Evolutionary conservation across 2,329 filamentous ascomycete genomes (phyloP).

Genomic region (Pseudovirgaria hyperparasitica): DNA sequence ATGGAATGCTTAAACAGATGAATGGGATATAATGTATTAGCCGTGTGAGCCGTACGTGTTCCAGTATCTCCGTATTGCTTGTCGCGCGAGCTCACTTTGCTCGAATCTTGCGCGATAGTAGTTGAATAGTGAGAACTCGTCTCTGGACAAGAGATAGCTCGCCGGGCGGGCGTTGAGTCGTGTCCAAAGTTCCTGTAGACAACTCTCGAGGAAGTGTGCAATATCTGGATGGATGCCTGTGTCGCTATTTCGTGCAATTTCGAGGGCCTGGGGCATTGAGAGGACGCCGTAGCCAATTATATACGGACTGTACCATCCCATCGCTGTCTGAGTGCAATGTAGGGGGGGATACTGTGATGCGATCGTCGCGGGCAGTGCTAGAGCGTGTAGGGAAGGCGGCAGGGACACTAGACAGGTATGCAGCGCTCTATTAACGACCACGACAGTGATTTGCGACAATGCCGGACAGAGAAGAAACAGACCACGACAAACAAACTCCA

Average conservation of each 20-base stretch:
- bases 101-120: conserved; percentile 60
- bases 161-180: conserved; percentile 52
- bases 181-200: conserved; percentile 47
- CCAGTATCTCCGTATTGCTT: conserved; percentile 46
- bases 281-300: conserved; percentile 28
- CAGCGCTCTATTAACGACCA: too few relatives aligned
- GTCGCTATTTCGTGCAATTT: conserved; percentile 62
- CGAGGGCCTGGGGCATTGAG: conserved; percentile 54
- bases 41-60: conserved; percentile 26
- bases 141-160: conserved; percentile 58
- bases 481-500: too few relatives aligned
- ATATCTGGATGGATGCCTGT: conserved; percentile 54
- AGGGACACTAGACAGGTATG: too few relatives aligned
- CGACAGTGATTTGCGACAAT: too few relatives aligned
- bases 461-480: too few relatives aligned
- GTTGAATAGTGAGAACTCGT: conserved; percentile 82
- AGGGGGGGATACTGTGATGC: conserved; percentile 1
- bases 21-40: too few relatives aligned
- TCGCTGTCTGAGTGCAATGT: too few relatives aligned
- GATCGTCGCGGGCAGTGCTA: too few relatives aligned
- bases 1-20: conserved; percentile 1
- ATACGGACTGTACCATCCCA: conserved; percentile 29
- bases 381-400: conserved; percentile 15
- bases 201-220: conserved; percentile 51
- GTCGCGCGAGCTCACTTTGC: conserved; percentile 36